Evolutionary conservation across 208 protist species (phyloP), one percentile per base, ranked within the genome.

Genomic region (Angomonas deanei): DNA sequence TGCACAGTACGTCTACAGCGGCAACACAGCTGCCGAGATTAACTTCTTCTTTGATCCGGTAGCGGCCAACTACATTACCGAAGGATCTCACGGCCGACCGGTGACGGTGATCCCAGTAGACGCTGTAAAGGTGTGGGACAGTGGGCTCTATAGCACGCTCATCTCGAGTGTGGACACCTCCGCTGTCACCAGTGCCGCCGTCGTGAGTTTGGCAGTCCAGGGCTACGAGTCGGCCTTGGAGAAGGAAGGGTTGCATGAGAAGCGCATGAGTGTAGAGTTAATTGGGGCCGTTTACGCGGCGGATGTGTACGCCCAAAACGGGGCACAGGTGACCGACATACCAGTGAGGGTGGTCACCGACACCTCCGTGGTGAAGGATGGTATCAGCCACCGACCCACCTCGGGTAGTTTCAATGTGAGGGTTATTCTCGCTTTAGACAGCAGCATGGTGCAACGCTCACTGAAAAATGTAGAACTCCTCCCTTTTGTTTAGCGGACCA

Each of bases 11-110:
- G n/a, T 88, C 15, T 75, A 81, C 53, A 31, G 42, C 15, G 34
- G 46, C 47, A 89, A 84, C 64, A 68, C 26, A 0, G 61, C 39
- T 6, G 73, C 84, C 0, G 84, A 94, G 61, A 33, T 79, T n/a
- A 84, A 89, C 66, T 78, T 86, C 42, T 91, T 83, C 60, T 48
- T 90, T 47, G 87, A 94, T 66, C 70, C 82, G 0, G 3, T 50
- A 0, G 84, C 87, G 17, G 84, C 84, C 1, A 60, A 84, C 57
- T 85, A 84, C 61, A 58, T 93, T 26, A 19, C 80, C 17, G 26
- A 61, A 4, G 73, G 68, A 2, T 34, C 30, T 11, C 81, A 89
- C 59, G 71, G 72, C 0, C 66, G 68, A 10, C 74, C 79, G 0
- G 81, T 93, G 33, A 72, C 63, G 42, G 17, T 93, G 21, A 10